Percentiles rank a stretch among this genome's conserved stretches.
Evolutionary conservation across 768 basidiomycete genomes (phyloP).

Genomic region (Auricularia sp.): DNA sequence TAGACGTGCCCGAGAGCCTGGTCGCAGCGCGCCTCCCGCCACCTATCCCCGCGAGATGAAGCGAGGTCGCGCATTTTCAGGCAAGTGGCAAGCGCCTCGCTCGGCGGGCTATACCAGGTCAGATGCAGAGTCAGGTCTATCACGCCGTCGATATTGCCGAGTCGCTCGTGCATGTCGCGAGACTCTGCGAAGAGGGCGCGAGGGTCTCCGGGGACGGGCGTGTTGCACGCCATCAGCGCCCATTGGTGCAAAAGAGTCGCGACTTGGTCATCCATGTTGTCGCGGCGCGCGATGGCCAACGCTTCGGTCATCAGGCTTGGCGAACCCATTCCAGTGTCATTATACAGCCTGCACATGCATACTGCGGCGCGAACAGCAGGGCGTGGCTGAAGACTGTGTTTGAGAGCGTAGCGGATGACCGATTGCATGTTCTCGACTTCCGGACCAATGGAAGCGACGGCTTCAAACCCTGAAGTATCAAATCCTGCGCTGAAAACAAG

Average conservation of each 20-base stretch:
- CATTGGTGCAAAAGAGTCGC: neutral
- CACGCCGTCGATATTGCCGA: neutral
- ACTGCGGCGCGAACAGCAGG: neutral
- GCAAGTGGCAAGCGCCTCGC: neutral
- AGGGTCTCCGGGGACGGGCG: neutral
- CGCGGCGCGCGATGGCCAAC: neutral
- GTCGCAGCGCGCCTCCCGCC: neutral
- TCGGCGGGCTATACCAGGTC: neutral
- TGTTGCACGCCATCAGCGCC: neutral
- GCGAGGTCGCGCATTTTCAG: neutral
- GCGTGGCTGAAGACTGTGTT: neutral
- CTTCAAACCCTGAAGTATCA: neutral
- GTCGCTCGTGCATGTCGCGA: neutral
- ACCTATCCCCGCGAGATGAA: neutral
- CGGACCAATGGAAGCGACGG: neutral
- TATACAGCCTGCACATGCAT: neutral
- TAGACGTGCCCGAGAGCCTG: neutral
- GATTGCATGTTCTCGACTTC: neutral
- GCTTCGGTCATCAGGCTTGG: neutral
- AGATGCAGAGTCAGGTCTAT: neutral
- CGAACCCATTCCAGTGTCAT: neutral
- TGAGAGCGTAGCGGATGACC: neutral
- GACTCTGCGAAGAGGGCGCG: neutral
- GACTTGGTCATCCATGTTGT: neutral
- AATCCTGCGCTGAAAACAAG: neutral